Conservation (phyloP, 2,329 filamentous ascomycete genomes). For the Chaetothyriales sp. region DNA sequence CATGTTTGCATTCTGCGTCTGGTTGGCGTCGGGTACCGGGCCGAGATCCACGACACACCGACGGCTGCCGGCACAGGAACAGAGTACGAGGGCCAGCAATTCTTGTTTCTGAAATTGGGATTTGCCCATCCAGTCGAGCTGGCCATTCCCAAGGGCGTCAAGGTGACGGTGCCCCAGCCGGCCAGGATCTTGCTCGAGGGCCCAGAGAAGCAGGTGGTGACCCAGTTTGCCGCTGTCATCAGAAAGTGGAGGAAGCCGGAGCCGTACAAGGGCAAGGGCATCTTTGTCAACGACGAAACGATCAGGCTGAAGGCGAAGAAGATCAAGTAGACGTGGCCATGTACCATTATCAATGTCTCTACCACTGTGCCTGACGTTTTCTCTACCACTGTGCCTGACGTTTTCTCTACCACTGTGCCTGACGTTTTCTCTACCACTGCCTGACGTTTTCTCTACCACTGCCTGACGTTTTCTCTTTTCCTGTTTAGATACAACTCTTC, state of each 20-base stretch:
- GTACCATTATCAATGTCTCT: conserved; percentile 13
- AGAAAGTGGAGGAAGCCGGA: conserved; percentile 80
- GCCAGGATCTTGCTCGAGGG: conserved; percentile 87
- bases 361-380: no score
- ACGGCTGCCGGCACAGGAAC: conserved; percentile 49
- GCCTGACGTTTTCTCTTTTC: no score
- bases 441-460: no score
- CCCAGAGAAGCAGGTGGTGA: conserved; percentile 69
- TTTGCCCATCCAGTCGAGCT: conserved; percentile 94
- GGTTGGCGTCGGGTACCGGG: conserved; percentile 90
- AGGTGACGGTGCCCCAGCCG: conserved; percentile 75
- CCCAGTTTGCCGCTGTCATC: conserved; percentile 82
- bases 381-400: conserved; percentile 17
- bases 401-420: conserved; percentile 15
- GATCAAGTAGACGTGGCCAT: conserved; percentile 53
- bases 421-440: conserved; percentile 22
- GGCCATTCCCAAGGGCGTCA: conserved; percentile 67
- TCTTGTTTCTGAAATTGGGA: conserved; percentile 86
- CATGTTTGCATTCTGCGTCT: conserved; percentile 86
- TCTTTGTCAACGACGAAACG: conserved; percentile 94
- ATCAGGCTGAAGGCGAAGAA: conserved; percentile 98
- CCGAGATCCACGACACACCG: conserved; percentile 59
- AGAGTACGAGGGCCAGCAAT: conserved; percentile 68
- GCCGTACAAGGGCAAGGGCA: conserved; percentile 98
- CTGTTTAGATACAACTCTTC: conserved; percentile 9